These are phyloP conservation scores for Wickerhamiella australiensis DNA, from an alignment of 805 yeast species.

Conservation along the genomic window DNA sequence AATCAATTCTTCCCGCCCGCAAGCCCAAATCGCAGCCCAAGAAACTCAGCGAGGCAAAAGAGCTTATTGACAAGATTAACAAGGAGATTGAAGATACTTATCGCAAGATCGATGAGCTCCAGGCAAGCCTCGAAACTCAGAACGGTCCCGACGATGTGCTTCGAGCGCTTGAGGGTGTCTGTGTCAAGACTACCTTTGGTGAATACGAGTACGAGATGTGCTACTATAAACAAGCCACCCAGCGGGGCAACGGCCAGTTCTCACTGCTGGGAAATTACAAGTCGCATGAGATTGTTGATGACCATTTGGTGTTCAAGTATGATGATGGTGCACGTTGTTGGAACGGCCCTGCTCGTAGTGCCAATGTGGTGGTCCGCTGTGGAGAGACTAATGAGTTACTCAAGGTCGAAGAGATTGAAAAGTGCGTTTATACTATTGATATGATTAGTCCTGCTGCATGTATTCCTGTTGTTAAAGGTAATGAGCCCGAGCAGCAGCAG, in stretches of 20 bases:
- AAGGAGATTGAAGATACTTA: slow-evolving; percentile 16
- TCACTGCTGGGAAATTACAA: slow-evolving; percentile 39
- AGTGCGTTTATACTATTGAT: slow-evolving; percentile 58
- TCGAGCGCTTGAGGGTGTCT: slow-evolving; percentile 41
- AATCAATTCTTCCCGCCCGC: slow-evolving; percentile 5
- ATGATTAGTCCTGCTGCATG: slow-evolving; percentile 21
- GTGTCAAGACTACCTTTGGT: slow-evolving; percentile 43
- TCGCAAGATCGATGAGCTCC: slow-evolving; percentile 16
- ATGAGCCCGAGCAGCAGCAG: not conserved
- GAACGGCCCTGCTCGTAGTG: slow-evolving; percentile 84
- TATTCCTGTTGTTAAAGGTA: not conserved
- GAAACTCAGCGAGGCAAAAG: slow-evolving; percentile 9
- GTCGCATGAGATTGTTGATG: slow-evolving; percentile 22
- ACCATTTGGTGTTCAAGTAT: slow-evolving; percentile 40
- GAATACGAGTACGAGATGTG: slow-evolving; percentile 61
- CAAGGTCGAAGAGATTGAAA: slow-evolving; percentile 77
- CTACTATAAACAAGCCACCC: slow-evolving; percentile 44
- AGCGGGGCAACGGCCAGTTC: slow-evolving; percentile 38
- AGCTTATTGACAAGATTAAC: slow-evolving; percentile 14
- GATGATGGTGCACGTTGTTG: slow-evolving; percentile 70
- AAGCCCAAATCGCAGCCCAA: not conserved
- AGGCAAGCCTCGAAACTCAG: slow-evolving; percentile 19
- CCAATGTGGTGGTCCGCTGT: slow-evolving; percentile 52
- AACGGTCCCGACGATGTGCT: slow-evolving; percentile 56
- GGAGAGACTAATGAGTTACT: slow-evolving; percentile 45